Base-by-base conservation (phyloP, 164 flowering plant genomes). In the Magnolia sinica region DNA sequence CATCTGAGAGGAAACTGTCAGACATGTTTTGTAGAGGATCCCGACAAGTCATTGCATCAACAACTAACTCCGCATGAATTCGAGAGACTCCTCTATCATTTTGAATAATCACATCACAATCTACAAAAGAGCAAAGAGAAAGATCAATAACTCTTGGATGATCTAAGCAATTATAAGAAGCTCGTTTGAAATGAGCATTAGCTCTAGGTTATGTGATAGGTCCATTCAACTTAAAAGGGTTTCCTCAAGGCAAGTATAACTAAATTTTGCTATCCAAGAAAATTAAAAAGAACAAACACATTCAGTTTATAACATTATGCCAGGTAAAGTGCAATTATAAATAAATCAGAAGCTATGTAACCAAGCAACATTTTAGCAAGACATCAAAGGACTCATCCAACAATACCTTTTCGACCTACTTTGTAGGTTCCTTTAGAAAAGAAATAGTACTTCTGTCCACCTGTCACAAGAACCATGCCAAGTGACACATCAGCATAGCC, bases 31-130 rank as follows among this genome's bases (percentile, higher is more conserved):
- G 76, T 23, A 50, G 65, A 70, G 84, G 74, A 77, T 81, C 84
- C 67, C 79, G 31, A 50, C 81, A 79, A 72, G 77, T 77, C 95
- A 90, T 89, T 45, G 83, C 84, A 83, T 87, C 90, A 72, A 94
- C 82, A 74, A 89, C 49, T 76, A 94, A 75, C 83, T 94, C 96
- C 1, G 98, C 95, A 84, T 94, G 98, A 70, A 91, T 58, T 70
- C 97, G 86, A 20, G 98, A 94, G 67, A 92, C 91, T 24, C 93
- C 96, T 78, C 89, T 94, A 84, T 94, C 98, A 81, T 89, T 89
- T 73, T 87, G 87, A 69, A 94, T 81, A 70, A 85, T 89, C 14
- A 94, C 81, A 83, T 94, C 97, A 74, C 98, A 94, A 72, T 94
- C 98, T 94, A 76, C 81, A 87, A 75, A 76, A 22, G 2, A 61